Base-by-base conservation (phyloP, 345 rosid genomes). In the Clarkia xantiana region DNA sequence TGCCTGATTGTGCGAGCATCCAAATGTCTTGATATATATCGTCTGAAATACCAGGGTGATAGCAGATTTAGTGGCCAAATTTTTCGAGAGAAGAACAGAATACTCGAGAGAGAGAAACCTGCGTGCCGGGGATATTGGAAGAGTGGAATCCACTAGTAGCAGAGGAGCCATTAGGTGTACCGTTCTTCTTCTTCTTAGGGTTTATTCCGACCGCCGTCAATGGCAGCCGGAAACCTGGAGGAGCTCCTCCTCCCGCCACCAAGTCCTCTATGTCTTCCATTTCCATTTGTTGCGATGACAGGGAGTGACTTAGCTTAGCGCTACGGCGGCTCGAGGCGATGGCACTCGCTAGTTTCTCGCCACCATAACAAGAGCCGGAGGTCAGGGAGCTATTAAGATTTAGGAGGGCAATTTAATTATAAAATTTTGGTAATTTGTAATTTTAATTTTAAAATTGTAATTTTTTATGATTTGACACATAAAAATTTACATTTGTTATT, bases 1-100 rank as follows among this genome's bases (percentile, higher is more conserved):
- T 65, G 75, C 95, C 90, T 78, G 85, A 59, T 85, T 85, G 71
- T 89, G 97, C 0, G 97, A 89, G 74, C 97, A 89, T 55, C 97
- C 97, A 60, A 89, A 85, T 6, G 97, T 85, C 81, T 82, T 89
- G 60, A 85, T 61, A 68, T 76, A 82, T 47, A 85, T 82, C 1
- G 76, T 78, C 94, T 84, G 76, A 56, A 57, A 57, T 0, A 40
- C 36, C 18, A 9, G 40, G 49, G 8, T 8, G 47, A 55, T 52
- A 45, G 11, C 11, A 52, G 13, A 59, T 5, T 14, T 36, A 25
- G 40, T 5, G 22, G 17, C 25, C 5, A 40, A 9, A 25, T n/a
- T 25, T 29, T 15, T 49, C 47, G 10, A 40, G 44, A 14, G 40
- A 1, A 1, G 41, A 4, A 19, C 15, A 22, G 5, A 56, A 29